Conservation (phyloP, 805 yeast species). For the Candida argentea region DNA sequence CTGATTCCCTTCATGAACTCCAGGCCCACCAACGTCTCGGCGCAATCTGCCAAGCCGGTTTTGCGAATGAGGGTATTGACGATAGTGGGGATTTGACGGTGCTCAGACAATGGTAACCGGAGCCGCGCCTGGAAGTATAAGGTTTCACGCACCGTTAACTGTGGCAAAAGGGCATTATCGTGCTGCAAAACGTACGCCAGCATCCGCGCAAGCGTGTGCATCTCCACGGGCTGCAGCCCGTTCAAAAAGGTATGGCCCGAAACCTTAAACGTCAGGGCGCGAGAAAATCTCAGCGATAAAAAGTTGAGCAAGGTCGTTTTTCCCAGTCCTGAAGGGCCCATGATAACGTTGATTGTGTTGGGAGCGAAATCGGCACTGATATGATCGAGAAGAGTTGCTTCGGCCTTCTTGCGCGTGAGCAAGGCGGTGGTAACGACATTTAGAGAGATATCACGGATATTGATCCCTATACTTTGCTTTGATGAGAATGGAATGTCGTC, state of each 20-base stretch:
- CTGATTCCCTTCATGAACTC: conserved; percentile 30
- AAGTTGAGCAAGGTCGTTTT: conserved; percentile 58
- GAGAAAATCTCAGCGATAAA: conserved; percentile 46
- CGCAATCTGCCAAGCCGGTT: conserved; percentile 66
- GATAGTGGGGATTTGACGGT: conserved; percentile 31
- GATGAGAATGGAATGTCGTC: background rate
- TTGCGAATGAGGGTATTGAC: conserved; percentile 53
- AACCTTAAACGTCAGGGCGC: conserved; percentile 10
- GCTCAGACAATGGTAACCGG: conserved; percentile 39
- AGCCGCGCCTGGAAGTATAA: conserved; percentile 60
- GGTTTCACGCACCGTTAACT: conserved; percentile 72
- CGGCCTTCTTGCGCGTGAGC: conserved; percentile 1
- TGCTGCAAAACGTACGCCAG: conserved; percentile 79
- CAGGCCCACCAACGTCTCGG: conserved; percentile 47
- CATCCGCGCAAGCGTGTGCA: conserved; percentile 16
- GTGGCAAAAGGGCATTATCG: conserved; percentile 61
- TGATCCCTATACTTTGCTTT: conserved; percentile 5
- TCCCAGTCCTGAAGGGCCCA: conserved; percentile 81
- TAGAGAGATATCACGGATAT: conserved; percentile 4
- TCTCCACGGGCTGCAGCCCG: conserved; percentile 13
- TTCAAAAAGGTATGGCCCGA: conserved; percentile 20
- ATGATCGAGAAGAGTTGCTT: conserved; percentile 20
- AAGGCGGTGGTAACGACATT: conserved; percentile 3
- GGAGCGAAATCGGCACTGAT: conserved; percentile 44
- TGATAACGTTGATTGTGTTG: conserved; percentile 55